Evolutionary conservation across 1,139 yeast genomes (phyloP), one percentile per base, ranked within the genome.

Genomic region (Suhomyces terraborum): DNA sequence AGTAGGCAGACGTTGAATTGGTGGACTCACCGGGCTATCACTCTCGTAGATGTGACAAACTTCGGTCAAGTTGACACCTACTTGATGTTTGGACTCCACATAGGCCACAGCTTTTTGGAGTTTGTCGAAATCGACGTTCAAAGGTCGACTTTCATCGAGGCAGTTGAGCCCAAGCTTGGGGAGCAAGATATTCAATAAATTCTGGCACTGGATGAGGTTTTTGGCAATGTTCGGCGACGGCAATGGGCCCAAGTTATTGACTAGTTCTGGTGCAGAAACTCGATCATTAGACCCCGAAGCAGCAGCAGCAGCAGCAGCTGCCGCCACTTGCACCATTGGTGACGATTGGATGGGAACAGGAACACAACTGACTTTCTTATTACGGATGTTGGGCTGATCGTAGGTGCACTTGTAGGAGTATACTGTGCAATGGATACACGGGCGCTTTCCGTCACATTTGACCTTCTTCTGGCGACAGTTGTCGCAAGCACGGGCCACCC

Each of bases 341-440:
- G 54, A 47, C n/a, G 42, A 34, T 24, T 43, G 49, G 2, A 52
- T 36, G 3, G 68, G 66, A 1, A 53, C 45, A 1, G 72, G 73
- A 8, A 64, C 64, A 3, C 67, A 69, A 16, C 62, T 54, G 43
- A 62, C 61, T 38, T 61, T 62, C 53, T 62, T 68, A 54, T 80
- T 78, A 40, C 93, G 66, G 47, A 79, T 75, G 26, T 85, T 79
- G n/a, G 93, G 93, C 55, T 83, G 85, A 54, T 82, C 83, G 55
- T 84, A 80, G 16, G 80, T 73, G 60, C 93, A 85, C 45, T 75
- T 65, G 61, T 84, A 87, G 8, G 88, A 82, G 62, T 88, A 89
- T 2, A 88, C 96, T 0, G 96, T 86, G 58, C 96, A 88, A 59
- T 86, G 94, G 36, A 84, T 82, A 63, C 96, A 88, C 1, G 95